phyloP scores from a whole-genome alignment of 2,329 filamentous ascomycete species.

The Hypomyces rosellus region DNA sequence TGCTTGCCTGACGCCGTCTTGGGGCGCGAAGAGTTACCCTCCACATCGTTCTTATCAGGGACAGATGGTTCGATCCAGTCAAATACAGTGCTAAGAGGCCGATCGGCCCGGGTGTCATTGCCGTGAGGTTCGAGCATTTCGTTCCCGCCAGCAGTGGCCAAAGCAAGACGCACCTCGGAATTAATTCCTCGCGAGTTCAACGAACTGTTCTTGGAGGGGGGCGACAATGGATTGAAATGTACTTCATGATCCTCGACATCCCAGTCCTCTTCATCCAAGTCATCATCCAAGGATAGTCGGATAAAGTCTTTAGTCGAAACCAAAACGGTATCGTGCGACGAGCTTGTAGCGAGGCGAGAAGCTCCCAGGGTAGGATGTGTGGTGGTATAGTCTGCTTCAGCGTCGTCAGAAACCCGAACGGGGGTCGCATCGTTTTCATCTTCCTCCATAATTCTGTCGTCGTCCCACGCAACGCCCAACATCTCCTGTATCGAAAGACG shows the following conservation, averaged over 20 bases:
- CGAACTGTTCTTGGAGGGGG: conserved; percentile 45
- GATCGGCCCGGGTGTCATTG: conserved; percentile 31
- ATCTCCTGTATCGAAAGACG: conserved; percentile 55
- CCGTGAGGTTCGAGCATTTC: conserved; percentile 25
- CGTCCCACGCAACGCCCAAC: conserved; percentile 48
- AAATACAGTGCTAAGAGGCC: conserved; percentile 63
- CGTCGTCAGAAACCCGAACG: conserved; percentile 32
- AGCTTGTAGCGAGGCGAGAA: conserved; percentile 25
- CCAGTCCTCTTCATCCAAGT: conserved; percentile 60
- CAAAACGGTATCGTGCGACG: conserved; percentile 26
- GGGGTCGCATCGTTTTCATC: conserved; percentile 53
- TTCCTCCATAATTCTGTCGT: conserved; percentile 54
- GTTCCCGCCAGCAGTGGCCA: conserved; percentile 47
- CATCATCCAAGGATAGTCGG: conserved; percentile 53
- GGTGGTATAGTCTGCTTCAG: conserved; percentile 14
- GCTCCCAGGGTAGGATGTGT: conserved; percentile 10
- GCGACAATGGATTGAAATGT: conserved; percentile 51
- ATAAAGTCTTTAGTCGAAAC: conserved; percentile 36
- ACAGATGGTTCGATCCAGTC: conserved; percentile 67
- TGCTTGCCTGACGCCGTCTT: conserved; percentile 74
- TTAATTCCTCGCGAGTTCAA: conserved; percentile 48
- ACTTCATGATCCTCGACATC: conserved; percentile 46
- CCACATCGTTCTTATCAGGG: conserved; percentile 54
- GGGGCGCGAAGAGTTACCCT: conserved; percentile 56
- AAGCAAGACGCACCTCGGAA: conserved; percentile 47